Conservation (phyloP, 768 basidiomycete genomes). For the Pholiota microspora region DNA sequence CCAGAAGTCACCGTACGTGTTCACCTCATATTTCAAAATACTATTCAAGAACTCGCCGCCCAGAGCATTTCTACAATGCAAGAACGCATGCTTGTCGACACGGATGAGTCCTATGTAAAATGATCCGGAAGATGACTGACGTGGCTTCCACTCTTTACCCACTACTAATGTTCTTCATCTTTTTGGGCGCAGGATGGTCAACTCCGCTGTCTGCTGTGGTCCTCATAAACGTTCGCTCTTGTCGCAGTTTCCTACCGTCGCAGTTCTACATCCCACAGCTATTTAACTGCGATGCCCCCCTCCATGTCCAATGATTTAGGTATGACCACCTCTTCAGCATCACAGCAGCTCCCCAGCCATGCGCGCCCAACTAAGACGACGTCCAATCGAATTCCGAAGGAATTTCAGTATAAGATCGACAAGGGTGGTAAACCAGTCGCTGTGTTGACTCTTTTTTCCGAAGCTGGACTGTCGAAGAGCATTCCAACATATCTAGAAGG, state of each 20-base stretch:
- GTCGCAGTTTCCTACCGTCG: neutral
- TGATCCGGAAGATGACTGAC: neutral
- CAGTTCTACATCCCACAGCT: neutral
- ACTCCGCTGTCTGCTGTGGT: neutral
- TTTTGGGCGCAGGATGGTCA: neutral
- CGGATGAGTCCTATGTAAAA: neutral
- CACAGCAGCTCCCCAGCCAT: neutral
- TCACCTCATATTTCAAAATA: neutral
- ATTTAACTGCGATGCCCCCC: too few species aligned
- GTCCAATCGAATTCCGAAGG: slow-evolving; percentile 12
- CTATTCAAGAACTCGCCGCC: neutral
- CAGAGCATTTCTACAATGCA: neutral
- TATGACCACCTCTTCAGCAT: neutral
- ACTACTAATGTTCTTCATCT: neutral
- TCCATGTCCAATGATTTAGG: neutral
- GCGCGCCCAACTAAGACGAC: neutral
- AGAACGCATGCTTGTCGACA: neutral
- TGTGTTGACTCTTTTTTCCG: slow-evolving; percentile 41
- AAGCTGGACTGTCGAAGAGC: slow-evolving; percentile 31
- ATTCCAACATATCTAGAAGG: slow-evolving; percentile 33
- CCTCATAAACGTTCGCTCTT: neutral
- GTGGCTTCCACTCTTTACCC: neutral
- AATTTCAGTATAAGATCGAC: slow-evolving; percentile 23
- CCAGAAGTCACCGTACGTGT: neutral
- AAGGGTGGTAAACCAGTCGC: slow-evolving; percentile 41